phyloP scores from a whole-genome alignment of 805 yeast species.

The Candida krabiensis region DNA sequence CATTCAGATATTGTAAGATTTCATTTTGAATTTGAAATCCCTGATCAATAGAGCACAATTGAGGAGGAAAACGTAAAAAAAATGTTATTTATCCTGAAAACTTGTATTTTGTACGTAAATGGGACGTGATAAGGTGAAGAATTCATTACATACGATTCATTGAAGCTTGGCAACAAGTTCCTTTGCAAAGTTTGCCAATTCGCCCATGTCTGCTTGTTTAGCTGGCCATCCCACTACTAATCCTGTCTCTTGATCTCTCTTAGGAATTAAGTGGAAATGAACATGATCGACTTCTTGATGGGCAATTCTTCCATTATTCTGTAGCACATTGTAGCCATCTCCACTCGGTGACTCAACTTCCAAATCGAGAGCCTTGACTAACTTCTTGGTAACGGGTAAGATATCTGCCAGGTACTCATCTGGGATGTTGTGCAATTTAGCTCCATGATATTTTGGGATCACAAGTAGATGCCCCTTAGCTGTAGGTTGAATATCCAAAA shows the following conservation, averaged over 20 bases:
- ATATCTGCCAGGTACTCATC: slow-evolving; percentile 87
- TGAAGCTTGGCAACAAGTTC: slow-evolving; percentile 48
- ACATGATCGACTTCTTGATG: slow-evolving; percentile 96
- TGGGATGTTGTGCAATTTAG: slow-evolving; percentile 86
- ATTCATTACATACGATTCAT: too few species aligned
- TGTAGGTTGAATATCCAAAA: slow-evolving; percentile 92
- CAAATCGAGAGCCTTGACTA: slow-evolving; percentile 70
- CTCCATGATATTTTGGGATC: slow-evolving; percentile 94
- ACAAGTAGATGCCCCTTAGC: slow-evolving; percentile 85
- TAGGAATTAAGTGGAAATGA: slow-evolving; percentile 95
- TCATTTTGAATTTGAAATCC: too few species aligned
- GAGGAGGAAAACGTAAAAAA: too few species aligned
- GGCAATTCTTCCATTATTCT: slow-evolving; percentile 92
- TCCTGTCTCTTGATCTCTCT: slow-evolving; percentile 71
- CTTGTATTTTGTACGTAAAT: too few species aligned
- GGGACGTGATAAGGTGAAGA: too few species aligned
- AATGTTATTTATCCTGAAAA: too few species aligned
- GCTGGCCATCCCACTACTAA: slow-evolving; percentile 95
- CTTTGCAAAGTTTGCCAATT: slow-evolving; percentile 66
- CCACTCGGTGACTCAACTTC: slow-evolving; percentile 64
- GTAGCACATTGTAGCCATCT: slow-evolving; percentile 82
- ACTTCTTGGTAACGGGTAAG: slow-evolving; percentile 83
- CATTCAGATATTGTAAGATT: too few species aligned
- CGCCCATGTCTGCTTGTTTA: slow-evolving; percentile 70
- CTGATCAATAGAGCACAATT: too few species aligned